These are phyloP conservation scores for Fusarium sp. DNA, from an alignment of 2,329 filamentous ascomycete species.

Conservation along the genomic window DNA sequence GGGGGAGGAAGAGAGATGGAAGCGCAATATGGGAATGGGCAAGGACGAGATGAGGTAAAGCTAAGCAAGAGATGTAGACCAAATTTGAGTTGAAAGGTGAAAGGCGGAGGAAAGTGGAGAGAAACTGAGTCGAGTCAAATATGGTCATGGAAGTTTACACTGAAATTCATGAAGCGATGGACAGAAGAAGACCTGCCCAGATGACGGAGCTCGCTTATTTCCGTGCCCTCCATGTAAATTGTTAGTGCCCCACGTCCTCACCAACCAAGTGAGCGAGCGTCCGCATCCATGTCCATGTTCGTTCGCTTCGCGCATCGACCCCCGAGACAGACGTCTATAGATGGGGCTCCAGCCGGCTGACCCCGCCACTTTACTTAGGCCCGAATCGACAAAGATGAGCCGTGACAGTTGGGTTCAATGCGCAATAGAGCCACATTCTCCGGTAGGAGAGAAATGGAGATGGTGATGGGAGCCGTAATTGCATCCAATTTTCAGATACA, in stretches of 20 bases:
- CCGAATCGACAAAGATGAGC: slow-evolving; percentile 35
- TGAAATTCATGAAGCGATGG: slow-evolving; percentile 2
- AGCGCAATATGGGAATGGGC: slow-evolving; percentile 7
- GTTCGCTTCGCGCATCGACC: slow-evolving; percentile 29
- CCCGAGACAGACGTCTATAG: slow-evolving; percentile 27
- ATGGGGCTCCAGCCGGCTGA: slow-evolving; percentile 32
- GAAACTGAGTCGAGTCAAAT: slow-evolving; percentile 16
- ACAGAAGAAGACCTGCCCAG: slow-evolving; percentile 5
- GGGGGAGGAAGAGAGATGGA: slow-evolving; percentile 15
- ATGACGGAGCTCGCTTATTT: slow-evolving; percentile 18
- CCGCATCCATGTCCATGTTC: too few species aligned
- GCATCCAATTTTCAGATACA: slow-evolving; percentile 4
- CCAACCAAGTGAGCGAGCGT: neutral
- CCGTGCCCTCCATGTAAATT: neutral
- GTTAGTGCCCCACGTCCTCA: slow-evolving; percentile 23
- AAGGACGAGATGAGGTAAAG: slow-evolving; percentile 10
- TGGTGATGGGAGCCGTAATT: neutral
- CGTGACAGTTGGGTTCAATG: slow-evolving; percentile 21
- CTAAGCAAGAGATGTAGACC: neutral
- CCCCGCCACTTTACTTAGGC: slow-evolving; percentile 37
- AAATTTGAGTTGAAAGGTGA: slow-evolving; percentile 21
- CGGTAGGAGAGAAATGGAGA: neutral
- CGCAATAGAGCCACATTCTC: slow-evolving; percentile 22
- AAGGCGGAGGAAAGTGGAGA: neutral
- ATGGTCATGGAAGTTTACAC: slow-evolving; percentile 13